Percentiles rank a stretch among this genome's conserved stretches.
Evolutionary conservation across 352 stramenopile species (phyloP).

Genomic region (Phytophthora cactorum): DNA sequence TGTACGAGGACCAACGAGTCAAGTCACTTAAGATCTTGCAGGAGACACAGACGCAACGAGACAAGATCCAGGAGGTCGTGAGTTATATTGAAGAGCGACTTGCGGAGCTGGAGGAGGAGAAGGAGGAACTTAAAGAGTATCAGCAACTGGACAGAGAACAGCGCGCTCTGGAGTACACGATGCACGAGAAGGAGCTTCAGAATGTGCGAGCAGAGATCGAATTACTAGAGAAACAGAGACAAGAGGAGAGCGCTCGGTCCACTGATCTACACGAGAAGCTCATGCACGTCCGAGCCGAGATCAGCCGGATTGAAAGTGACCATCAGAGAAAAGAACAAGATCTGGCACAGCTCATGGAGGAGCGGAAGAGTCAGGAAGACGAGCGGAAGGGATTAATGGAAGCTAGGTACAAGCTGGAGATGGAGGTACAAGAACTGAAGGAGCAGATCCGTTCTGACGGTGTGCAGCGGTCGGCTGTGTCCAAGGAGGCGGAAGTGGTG

Average conservation of each 20-base stretch:
- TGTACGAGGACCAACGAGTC: slow-evolving; percentile 98
- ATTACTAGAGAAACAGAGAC: slow-evolving; percentile 67
- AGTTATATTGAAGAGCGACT: slow-evolving; percentile 95
- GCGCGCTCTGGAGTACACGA: slow-evolving; percentile 97
- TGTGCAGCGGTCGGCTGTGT: slow-evolving; percentile 46
- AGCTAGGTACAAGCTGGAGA: slow-evolving; percentile 76
- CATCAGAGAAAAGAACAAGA: slow-evolving; percentile 58
- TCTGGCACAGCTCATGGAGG: slow-evolving; percentile 51
- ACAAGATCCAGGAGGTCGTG: slow-evolving; percentile 97
- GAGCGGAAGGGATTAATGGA: slow-evolving; percentile 86
- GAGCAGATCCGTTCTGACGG: slow-evolving; percentile 60
- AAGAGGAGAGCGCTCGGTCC: slow-evolving; percentile 53
- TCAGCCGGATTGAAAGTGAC: slow-evolving; percentile 58
- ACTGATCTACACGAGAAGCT: slow-evolving; percentile 80
- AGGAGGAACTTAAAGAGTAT: slow-evolving; percentile 97
- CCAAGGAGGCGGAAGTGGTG: slow-evolving; percentile 63
- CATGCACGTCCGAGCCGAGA: slow-evolving; percentile 55
- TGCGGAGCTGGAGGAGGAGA: slow-evolving; percentile 97
- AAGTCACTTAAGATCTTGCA: slow-evolving; percentile 97
- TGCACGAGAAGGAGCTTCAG: slow-evolving; percentile 91
- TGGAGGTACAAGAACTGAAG: slow-evolving; percentile 81
- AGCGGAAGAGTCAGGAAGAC: slow-evolving; percentile 59
- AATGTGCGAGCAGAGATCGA: slow-evolving; percentile 69
- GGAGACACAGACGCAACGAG: slow-evolving; percentile 94
- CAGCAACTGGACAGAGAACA: slow-evolving; percentile 95